Evolutionary conservation across 495 filamentous ascomycete genomes (phyloP).

Genomic region (Penicillium diatomitis): DNA sequence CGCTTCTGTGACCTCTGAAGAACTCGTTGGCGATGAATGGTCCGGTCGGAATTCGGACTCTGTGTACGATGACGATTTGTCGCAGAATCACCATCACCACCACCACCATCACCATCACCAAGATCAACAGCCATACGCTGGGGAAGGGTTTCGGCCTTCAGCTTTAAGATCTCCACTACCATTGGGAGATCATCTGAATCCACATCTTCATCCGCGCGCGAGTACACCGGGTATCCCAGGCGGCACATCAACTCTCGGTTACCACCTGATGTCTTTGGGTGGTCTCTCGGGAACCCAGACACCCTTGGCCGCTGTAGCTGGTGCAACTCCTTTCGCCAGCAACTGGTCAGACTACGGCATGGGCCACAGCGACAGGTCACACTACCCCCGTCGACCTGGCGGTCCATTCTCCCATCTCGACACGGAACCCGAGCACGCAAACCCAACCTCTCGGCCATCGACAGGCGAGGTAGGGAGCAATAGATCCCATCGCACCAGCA

Average conservation of each 20-base stretch:
- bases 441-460: constrained; percentile 34
- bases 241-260: constrained; percentile 79
- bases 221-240: constrained; percentile 73
- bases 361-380: constrained; percentile 11
- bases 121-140: constrained; percentile 9
- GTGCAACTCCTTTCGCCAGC: constrained; percentile 47
- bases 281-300: constrained; percentile 74
- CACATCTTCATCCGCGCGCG: constrained; percentile 54
- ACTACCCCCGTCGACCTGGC: constrained; percentile 6
- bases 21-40: constrained; percentile 23
- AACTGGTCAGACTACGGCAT: constrained; percentile 38
- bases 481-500: constrained; percentile 16
- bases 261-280: constrained; percentile 72
- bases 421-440: constrained; percentile 25
- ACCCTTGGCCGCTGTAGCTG: constrained; percentile 78
- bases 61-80: constrained; percentile 28
- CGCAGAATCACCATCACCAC: constrained; percentile 15
- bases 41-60: constrained; percentile 17
- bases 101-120: not conserved
- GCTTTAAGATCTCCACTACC: constrained; percentile 34
- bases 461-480: constrained; percentile 20
- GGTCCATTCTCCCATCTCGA: constrained; percentile 13
- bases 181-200: constrained; percentile 44
- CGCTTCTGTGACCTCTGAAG: constrained; percentile 35
- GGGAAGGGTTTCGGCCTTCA: constrained; percentile 24